A percentile compares a stretch with the other conserved stretches of the same genome.
Evolutionary conservation across 176 grass and related monocot species (phyloP).

Genomic region (Thinopyrum elongatum): DNA sequence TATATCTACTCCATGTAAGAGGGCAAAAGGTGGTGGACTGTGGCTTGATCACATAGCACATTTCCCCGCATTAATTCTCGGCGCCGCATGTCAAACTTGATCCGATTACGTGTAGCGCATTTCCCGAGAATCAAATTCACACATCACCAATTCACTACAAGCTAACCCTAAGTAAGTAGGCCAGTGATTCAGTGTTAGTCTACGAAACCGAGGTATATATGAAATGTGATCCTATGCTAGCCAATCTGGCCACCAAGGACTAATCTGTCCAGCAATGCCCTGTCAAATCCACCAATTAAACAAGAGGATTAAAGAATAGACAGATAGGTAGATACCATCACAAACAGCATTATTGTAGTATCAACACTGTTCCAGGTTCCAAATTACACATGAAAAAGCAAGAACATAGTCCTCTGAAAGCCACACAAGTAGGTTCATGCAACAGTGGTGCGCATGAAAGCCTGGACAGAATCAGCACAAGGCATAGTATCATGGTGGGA

Average conservation of each 20-base stretch:
- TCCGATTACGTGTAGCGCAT: neutral
- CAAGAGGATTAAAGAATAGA: constrained; percentile 24
- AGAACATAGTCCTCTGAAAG: constrained; percentile 23
- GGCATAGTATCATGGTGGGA: constrained; percentile 45
- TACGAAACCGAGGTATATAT: neutral
- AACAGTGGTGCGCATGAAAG: constrained; percentile 32
- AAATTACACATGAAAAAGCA: constrained; percentile 3
- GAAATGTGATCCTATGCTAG: constrained; percentile 22
- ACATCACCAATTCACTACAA: neutral
- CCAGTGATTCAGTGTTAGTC: constrained; percentile 3
- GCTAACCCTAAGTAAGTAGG: neutral
- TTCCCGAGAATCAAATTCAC: neutral
- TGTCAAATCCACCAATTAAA: constrained; percentile 20
- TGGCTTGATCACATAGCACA: constrained; percentile 14
- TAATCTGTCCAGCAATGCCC: constrained; percentile 1
- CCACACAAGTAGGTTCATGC: constrained; percentile 14
- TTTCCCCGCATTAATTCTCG: constrained; percentile 33
- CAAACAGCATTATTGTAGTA: constrained; percentile 45
- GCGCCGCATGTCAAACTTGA: constrained; percentile 37
- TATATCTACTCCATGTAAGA: constrained; percentile 1
- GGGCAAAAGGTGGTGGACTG: neutral
- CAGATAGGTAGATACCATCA: constrained; percentile 24
- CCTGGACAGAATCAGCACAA: constrained; percentile 51
- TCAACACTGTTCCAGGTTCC: constrained; percentile 32
- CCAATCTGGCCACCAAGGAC: constrained; percentile 13